A percentile compares a stretch with the other conserved stretches of the same genome.
phyloP scores from a whole-genome alignment of 2,329 filamentous ascomycete species.

The Tolypocladium paradoxum region DNA sequence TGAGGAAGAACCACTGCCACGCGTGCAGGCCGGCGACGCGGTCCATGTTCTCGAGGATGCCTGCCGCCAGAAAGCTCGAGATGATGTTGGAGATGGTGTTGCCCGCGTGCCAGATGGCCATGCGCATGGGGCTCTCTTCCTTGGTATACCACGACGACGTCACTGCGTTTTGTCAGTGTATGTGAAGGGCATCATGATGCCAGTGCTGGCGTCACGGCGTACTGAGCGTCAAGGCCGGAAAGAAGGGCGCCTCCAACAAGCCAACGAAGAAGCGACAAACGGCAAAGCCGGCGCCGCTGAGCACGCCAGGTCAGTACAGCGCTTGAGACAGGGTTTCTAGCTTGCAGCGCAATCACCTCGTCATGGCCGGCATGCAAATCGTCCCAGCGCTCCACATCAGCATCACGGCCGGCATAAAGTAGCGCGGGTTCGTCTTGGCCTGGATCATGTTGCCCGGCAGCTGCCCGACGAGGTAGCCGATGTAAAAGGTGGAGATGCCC shows the following conservation, averaged over 20 bases:
- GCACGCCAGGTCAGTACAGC: not conserved
- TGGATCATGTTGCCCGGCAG: constrained; percentile 33
- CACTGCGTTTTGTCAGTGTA: constrained; percentile 9
- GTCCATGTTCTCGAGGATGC: constrained; percentile 31
- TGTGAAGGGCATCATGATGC: too few relatives aligned
- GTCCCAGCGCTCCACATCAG: constrained; percentile 29
- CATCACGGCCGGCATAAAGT: constrained; percentile 26
- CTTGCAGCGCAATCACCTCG: too few relatives aligned
- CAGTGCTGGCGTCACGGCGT: constrained; percentile 2
- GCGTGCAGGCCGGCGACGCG: constrained; percentile 21
- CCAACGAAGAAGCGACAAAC: constrained; percentile 16
- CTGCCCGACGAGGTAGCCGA: constrained; percentile 32
- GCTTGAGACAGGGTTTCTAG: too few relatives aligned
- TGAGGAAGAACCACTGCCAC: constrained; percentile 33
- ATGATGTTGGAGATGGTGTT: constrained; percentile 33
- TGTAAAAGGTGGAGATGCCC: constrained; percentile 30
- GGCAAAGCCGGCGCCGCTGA: constrained; percentile 12
- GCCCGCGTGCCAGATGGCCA: constrained; percentile 30
- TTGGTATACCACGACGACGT: constrained; percentile 35
- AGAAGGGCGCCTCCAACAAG: constrained; percentile 24
- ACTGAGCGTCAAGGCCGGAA: constrained; percentile 34
- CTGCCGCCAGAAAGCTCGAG: constrained; percentile 31
- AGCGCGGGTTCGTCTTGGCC: constrained; percentile 23
- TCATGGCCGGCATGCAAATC: constrained; percentile 29
- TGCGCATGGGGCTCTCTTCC: constrained; percentile 27